Evolutionary conservation across 1,284 basidiomycete species (phyloP).

Genomic region (Moesziomyces antarcticus): DNA sequence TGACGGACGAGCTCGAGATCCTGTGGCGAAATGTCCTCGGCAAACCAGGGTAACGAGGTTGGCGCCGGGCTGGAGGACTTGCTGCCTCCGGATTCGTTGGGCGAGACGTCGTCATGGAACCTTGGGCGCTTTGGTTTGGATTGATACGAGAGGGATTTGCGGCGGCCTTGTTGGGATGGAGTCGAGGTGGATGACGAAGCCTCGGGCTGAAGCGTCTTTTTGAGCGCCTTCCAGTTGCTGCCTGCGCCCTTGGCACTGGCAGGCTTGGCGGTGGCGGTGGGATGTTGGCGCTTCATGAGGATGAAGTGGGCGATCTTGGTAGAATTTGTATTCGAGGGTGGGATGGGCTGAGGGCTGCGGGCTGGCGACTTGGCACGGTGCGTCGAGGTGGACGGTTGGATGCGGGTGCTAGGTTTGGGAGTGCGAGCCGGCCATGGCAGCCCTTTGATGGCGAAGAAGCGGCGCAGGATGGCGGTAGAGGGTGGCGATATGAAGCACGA

Average conservation of each 20-base stretch:
- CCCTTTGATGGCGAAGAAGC: conserved; percentile 3
- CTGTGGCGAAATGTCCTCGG: conserved; percentile 61
- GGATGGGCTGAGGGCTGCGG: background rate
- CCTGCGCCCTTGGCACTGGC: conserved; percentile 29
- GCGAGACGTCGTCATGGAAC: background rate
- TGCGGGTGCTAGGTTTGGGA: background rate
- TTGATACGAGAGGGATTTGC: conserved; percentile 6
- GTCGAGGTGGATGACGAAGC: conserved; percentile 14
- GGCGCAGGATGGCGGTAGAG: conserved; percentile 16
- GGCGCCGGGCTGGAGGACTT: conserved; percentile 28
- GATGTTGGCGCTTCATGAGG: conserved; percentile 27
- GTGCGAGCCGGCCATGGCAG: conserved; percentile 16
- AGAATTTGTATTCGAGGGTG: no score
- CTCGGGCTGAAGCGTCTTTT: conserved; percentile 40
- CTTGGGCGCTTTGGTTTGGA: conserved; percentile 14
- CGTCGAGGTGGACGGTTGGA: background rate
- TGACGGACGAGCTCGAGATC: conserved; percentile 56
- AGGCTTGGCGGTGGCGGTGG: background rate
- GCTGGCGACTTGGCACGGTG: background rate
- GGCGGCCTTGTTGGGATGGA: background rate
- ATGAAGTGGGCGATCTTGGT: background rate
- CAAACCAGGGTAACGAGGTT: conserved; percentile 57
- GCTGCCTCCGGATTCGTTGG: conserved; percentile 8
- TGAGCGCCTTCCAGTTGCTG: conserved; percentile 63
- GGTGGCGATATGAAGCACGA: no score